Evolutionary conservation across 441 rosid genomes (phyloP), one percentile per base, ranked within the genome.

Genomic region (Erysimum pusillum): DNA sequence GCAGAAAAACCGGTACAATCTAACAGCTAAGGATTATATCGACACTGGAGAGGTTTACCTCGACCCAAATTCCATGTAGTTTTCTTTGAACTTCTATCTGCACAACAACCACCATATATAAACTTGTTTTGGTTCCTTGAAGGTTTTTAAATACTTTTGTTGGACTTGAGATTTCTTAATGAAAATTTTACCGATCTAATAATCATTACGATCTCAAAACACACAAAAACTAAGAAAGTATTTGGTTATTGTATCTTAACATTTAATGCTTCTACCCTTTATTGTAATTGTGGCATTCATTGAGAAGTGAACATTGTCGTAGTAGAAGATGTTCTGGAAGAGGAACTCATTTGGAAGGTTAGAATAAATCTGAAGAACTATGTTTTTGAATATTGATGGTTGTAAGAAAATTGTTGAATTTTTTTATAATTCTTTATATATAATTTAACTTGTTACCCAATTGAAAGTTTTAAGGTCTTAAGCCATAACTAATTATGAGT

Each of bases 171-270:
- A 31, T 11, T n/a, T 35, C 2, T 60, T 35, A 25, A 59, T 35
- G n/a, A 59, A 35, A 34, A 7, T 2, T 12, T 56, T 28, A 12
- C 38, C 0, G 31, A 20, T 5, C 56, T 51, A 9, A 20, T 51
- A 51, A 51, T 20, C 35, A 53, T 25, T 25, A 7, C 2, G 7
- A 34, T 34, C 7, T 34, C 1, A 5, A 34, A 57, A 32, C n/a
- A 31, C 38, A 13, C 34, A 5, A 22, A 52, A 56, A 3, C 11
- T 14, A 59, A 17, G 36, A 61, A 36, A 41, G 12, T 4, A 61
- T 61, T 61, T 61, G 34, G 15, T 39, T 62, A 13, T 36, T 64
- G 28, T 64, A n/a, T 15, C 28, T 31, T 64, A 28, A 45, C 22
- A 45, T 64, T 64, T 64, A 4, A 14, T 63, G 22, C 14, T 14